A percentile compares a stretch with the other conserved stretches of the same genome.
Conservation (phyloP, 495 filamentous ascomycete species). For the Talaromyces liani region DNA sequence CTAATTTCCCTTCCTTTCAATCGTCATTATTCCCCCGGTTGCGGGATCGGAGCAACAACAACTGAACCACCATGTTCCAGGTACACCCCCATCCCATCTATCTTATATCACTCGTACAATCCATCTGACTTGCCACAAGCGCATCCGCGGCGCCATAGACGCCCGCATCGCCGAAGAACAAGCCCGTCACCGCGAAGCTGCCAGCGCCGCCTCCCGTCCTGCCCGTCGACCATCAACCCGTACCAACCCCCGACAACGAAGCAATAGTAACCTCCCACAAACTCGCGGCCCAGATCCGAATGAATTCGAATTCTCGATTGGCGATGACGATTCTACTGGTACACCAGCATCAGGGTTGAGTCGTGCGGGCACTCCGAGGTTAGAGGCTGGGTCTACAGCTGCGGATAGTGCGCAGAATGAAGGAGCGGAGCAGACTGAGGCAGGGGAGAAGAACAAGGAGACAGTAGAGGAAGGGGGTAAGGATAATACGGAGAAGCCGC, state of each 20-base stretch:
- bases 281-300: conserved; percentile 61
- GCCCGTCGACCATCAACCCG: conserved; percentile 43
- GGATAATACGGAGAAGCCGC: conserved; percentile 13
- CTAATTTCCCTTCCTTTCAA: neutral
- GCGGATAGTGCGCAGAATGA: neutral
- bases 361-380: conserved; percentile 45
- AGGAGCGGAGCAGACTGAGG: neutral
- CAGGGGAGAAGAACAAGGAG: conserved; percentile 11
- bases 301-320: conserved; percentile 78
- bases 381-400: conserved; percentile 18
- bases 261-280: conserved; percentile 36
- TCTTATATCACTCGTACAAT: neutral
- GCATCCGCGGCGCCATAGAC: conserved; percentile 80
- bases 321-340: conserved; percentile 57
- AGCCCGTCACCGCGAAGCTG: conserved; percentile 51
- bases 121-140: conserved; percentile 36
- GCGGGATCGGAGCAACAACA: conserved; percentile 10
- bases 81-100: conserved; percentile 16
- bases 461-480: conserved; percentile 10
- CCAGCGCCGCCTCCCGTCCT: conserved; percentile 28
- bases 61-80: conserved; percentile 35
- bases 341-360: conserved; percentile 17
- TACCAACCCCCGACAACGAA: conserved; percentile 30
- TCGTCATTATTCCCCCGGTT: conserved; percentile 17
- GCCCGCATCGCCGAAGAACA: conserved; percentile 84